Conservation (phyloP, 352 stramenopile species). For the Pythium aristosporum region DNA sequence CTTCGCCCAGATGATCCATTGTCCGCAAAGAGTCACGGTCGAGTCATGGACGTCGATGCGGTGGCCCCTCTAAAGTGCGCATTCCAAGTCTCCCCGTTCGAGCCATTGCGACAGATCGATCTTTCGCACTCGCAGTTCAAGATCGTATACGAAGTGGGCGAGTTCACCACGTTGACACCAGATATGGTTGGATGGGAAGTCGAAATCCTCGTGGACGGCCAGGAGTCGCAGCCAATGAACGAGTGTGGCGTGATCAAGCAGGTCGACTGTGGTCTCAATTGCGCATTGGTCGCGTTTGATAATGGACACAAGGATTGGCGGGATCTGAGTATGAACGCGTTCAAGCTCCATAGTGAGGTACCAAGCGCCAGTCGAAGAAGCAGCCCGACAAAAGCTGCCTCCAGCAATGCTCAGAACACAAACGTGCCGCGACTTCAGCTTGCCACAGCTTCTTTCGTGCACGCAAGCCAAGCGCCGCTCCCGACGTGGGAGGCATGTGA, state of each 20-base stretch:
- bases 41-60: conserved; percentile 37
- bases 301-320: conserved; percentile 54
- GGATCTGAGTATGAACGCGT: conserved; percentile 42
- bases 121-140: conserved; percentile 35
- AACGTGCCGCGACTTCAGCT: conserved; percentile 1
- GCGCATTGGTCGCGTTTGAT: conserved; percentile 44
- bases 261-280: conserved; percentile 55
- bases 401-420: not conserved
- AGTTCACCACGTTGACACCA: conserved; percentile 31
- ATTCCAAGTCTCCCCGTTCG: conserved; percentile 44
- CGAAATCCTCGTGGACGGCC: conserved; percentile 25
- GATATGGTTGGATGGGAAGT: conserved; percentile 49
- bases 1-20: not conserved
- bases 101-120: conserved; percentile 40
- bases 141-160: conserved; percentile 45
- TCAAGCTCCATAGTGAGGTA: conserved; percentile 34
- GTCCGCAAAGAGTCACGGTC: conserved; percentile 20
- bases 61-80: conserved; percentile 25
- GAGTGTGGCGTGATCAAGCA: conserved; percentile 43
- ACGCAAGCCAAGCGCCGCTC: conserved; percentile 9
- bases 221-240: not conserved
- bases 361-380: not conserved
- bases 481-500: conserved; percentile 14
- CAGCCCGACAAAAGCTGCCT: not conserved
- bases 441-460: not conserved